Conservation (phyloP, 495 filamentous ascomycete species). For the Tuber umbilicatum region DNA sequence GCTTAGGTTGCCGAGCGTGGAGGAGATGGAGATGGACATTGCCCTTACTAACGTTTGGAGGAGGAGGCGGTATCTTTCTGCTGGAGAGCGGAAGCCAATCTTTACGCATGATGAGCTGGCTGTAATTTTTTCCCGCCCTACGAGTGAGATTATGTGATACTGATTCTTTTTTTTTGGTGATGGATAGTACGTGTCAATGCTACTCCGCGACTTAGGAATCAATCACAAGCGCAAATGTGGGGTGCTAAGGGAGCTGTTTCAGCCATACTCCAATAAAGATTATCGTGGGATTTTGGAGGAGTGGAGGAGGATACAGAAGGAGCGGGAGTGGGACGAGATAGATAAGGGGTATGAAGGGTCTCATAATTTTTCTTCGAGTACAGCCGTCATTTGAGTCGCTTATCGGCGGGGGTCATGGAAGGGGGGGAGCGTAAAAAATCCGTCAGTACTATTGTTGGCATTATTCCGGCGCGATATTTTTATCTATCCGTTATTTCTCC, state of each 20-base stretch:
- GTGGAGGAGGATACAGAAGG: constrained; percentile 18
- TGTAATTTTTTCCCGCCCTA: neutral
- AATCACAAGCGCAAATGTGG: constrained; percentile 30
- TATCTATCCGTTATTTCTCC: neutral
- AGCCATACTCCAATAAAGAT: constrained; percentile 34
- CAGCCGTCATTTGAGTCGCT: neutral
- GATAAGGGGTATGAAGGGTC: constrained; percentile 5
- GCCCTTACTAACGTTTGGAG: constrained; percentile 31
- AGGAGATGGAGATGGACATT: constrained; percentile 27
- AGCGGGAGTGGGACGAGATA: constrained; percentile 14
- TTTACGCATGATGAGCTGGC: constrained; percentile 37
- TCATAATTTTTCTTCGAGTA: neutral
- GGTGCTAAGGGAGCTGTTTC: constrained; percentile 27
- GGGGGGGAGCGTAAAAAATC: neutral
- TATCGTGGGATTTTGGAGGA: constrained; percentile 37
- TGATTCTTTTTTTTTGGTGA: constrained; percentile 26
- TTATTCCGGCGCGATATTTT: neutral
- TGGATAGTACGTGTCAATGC: constrained; percentile 60
- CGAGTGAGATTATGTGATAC: neutral
- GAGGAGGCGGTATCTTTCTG: constrained; percentile 25
- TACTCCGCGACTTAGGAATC: constrained; percentile 62
- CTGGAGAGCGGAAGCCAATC: constrained; percentile 28
- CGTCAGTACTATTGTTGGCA: neutral
- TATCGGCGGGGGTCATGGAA: neutral
- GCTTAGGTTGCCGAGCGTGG: constrained; percentile 12